Conservation (phyloP, 805 yeast species). For the Teunomyces stri region DNA sequence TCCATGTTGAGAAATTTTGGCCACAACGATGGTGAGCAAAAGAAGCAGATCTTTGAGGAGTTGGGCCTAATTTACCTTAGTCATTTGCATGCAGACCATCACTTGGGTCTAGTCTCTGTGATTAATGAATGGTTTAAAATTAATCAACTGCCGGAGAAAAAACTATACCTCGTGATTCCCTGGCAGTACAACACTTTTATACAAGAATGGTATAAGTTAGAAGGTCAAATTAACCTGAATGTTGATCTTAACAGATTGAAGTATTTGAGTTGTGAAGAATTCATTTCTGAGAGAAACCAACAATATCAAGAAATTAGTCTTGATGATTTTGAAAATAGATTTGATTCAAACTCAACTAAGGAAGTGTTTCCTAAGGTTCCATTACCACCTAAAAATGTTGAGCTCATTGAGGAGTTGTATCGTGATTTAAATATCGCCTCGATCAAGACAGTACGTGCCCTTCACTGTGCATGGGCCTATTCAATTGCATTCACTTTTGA, state of each 20-base stretch:
- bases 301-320: conserved; percentile 27
- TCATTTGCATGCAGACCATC: conserved; percentile 97
- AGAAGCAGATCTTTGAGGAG: conserved; percentile 50
- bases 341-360: conserved; percentile 20
- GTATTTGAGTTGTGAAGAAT: conserved; percentile 61
- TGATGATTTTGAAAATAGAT: conserved; percentile 32
- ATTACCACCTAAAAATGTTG: conserved; percentile 25
- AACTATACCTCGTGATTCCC: conserved; percentile 66
- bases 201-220: conserved; percentile 62
- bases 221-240: conserved; percentile 21
- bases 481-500: conserved; percentile 53
- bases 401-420: conserved; percentile 33
- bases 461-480: conserved; percentile 84
- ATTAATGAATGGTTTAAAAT: conserved; percentile 64
- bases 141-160: conserved; percentile 27
- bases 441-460: conserved; percentile 68
- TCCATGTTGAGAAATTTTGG: conserved; percentile 63
- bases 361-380: conserved; percentile 17
- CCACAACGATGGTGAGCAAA: conserved; percentile 35
- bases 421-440: conserved; percentile 40
- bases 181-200: conserved; percentile 69
- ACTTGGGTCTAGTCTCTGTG: conserved; percentile 74
- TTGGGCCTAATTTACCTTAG: conserved; percentile 67
- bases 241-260: conserved; percentile 42
- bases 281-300: conserved; percentile 34